phyloP scores from a whole-genome alignment of 1,284 basidiomycete species.

The Cryptococcus sp. region DNA sequence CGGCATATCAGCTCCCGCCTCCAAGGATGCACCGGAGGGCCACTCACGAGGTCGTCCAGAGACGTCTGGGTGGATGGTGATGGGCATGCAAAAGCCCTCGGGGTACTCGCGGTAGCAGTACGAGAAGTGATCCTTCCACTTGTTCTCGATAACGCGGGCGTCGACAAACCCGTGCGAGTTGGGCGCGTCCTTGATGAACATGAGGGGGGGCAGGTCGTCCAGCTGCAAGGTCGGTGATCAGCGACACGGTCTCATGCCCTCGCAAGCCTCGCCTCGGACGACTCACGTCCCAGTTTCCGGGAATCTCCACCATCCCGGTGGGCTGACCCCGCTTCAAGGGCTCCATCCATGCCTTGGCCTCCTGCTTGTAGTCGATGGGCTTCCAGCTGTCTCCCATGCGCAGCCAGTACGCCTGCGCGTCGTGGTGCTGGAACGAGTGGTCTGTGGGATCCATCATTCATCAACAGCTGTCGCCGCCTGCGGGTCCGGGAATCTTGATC shows the following conservation, averaged over 20 bases:
- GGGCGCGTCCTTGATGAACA: constrained; percentile 65
- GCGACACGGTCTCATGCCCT: background rate
- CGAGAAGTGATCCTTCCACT: constrained; percentile 72
- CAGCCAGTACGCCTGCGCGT: constrained; percentile 68
- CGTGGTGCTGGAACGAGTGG: constrained; percentile 58
- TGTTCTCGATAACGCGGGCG: constrained; percentile 63
- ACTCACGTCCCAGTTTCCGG: constrained; percentile 60
- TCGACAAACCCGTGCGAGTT: constrained; percentile 75
- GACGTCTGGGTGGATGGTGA: constrained; percentile 76
- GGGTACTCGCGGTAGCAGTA: constrained; percentile 60
- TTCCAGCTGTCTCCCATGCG: constrained; percentile 68
- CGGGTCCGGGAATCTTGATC: background rate
- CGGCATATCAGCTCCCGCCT: background rate
- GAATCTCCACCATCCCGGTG: constrained; percentile 69
- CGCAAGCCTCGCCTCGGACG: too few relatives aligned
- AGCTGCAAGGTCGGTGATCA: constrained; percentile 24
- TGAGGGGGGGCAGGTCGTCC: constrained; percentile 67
- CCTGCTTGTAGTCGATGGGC: constrained; percentile 64
- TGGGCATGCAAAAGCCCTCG: constrained; percentile 68
- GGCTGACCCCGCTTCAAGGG: constrained; percentile 63
- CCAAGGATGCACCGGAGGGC: background rate
- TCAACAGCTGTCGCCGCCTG: background rate
- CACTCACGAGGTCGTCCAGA: constrained; percentile 50
- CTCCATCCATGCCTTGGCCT: constrained; percentile 71
- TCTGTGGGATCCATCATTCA: constrained; percentile 13